phyloP scores from a whole-genome alignment of 108 stramenopile species.

The Cyclotella baltica region DNA sequence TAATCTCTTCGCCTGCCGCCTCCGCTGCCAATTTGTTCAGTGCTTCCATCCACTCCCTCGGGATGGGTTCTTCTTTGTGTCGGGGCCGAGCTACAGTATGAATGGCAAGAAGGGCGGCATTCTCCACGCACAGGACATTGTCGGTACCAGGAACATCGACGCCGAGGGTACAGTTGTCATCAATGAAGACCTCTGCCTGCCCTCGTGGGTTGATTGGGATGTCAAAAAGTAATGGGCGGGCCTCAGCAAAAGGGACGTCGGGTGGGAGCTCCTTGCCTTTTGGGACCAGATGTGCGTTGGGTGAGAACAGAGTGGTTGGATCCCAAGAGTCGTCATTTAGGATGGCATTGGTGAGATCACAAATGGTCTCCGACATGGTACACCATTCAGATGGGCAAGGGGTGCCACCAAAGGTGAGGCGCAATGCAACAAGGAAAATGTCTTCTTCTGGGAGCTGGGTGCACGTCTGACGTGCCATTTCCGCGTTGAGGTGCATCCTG shows the following conservation, averaged over 20 bases:
- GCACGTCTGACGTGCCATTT: slow-evolving; percentile 14
- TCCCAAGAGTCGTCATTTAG: slow-evolving; percentile 26
- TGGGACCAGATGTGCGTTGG: slow-evolving; percentile 8
- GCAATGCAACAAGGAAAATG: slow-evolving; percentile 7
- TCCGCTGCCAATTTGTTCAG: slow-evolving; percentile 21
- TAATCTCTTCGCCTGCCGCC: slow-evolving; percentile 17
- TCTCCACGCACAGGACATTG: slow-evolving; percentile 16
- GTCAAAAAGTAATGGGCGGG: slow-evolving; percentile 18
- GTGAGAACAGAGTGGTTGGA: slow-evolving; percentile 3
- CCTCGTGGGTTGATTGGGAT: slow-evolving; percentile 23
- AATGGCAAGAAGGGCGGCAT: slow-evolving; percentile 23
- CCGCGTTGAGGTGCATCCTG: background rate
- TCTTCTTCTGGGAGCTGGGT: slow-evolving; percentile 21
- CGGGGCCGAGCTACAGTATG: background rate
- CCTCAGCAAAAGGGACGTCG: slow-evolving; percentile 15
- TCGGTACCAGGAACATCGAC: slow-evolving; percentile 18
- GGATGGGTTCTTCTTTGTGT: slow-evolving; percentile 19
- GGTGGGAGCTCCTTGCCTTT: background rate
- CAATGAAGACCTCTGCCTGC: slow-evolving; percentile 36
- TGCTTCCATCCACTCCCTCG: slow-evolving; percentile 26
- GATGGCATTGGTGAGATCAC: slow-evolving; percentile 24
- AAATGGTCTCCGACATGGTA: slow-evolving; percentile 23
- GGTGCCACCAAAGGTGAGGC: slow-evolving; percentile 41
- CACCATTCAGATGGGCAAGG: slow-evolving; percentile 34
- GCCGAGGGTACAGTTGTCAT: slow-evolving; percentile 17